Evolutionary conservation across 805 yeast species (phyloP), one percentile per base, ranked within the genome.

Genomic region (Kurtzmaniella fragi): DNA sequence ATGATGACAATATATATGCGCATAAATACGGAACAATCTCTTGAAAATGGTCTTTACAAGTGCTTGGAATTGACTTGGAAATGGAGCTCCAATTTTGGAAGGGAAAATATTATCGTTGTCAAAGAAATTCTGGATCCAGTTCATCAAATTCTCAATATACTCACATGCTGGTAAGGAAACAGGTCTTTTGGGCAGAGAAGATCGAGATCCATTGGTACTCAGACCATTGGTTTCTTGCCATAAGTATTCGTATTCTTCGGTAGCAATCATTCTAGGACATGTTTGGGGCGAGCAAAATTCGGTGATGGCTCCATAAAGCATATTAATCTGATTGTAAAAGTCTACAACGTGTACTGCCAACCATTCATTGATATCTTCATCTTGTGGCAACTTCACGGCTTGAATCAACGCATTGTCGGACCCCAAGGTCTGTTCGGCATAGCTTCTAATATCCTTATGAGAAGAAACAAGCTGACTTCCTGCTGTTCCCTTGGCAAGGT

Each of bases 231-330:
- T 72, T 52, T 90, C 95, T 58, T 91, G 96, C 99, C 99, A 93
- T 43, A 93, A 71, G 56, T 93, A 93, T 61, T 93, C 99, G 57
- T 89, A 91, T 65, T 90, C 97, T 44, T 84, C 93, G 0, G 98
- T 91, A 15, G 99, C 99, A 41, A 86, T 90, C 99, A 93, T 93
- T 42, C 93, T 70, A 2, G 99, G 98, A 59, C 99, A 93, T 2
- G 95, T 76, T n/a, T 68, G 61, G 2, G 98, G 97, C 0, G 97
- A 88, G 60, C 99, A 93, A 55, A 93, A 90, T 63, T 89, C 96
- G 1, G 98, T 91, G 47, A 93, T 85, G 3, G 97, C 80, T 8
- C 97, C 96, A 52, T 93, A 91, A 6, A 91, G 69, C 99, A 91
- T 93, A 62, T 91, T 91, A 48, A 91, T 82, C 59, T 91, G 99